phyloP scores from a whole-genome alignment of 257 asterid genomes.

The Solanum rostratum region DNA sequence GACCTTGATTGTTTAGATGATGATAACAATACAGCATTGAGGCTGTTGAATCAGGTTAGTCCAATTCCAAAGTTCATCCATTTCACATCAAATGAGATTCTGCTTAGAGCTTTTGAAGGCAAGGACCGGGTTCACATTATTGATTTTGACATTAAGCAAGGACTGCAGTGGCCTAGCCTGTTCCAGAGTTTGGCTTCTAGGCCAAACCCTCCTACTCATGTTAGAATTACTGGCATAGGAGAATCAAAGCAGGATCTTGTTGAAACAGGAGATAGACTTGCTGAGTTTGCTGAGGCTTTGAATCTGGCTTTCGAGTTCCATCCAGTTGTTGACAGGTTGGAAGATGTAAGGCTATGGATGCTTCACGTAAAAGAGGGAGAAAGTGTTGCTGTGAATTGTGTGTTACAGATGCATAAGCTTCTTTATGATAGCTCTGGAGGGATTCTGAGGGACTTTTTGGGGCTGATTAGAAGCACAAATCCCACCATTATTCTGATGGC shows the following conservation, averaged over 20 bases:
- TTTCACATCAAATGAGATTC: slow-evolving; percentile 82
- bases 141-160: slow-evolving; percentile 87
- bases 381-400: slow-evolving; percentile 67
- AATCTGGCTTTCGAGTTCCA: slow-evolving; percentile 72
- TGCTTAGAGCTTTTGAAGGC: slow-evolving; percentile 69
- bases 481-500: slow-evolving; percentile 52
- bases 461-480: slow-evolving; percentile 69
- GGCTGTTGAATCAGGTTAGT: slow-evolving; percentile 64
- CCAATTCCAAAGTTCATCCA: slow-evolving; percentile 80
- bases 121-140: slow-evolving; percentile 78
- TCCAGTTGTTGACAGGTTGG: slow-evolving; percentile 83
- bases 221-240: slow-evolving; percentile 84
- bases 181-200: slow-evolving; percentile 82
- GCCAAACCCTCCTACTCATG: slow-evolving; percentile 61
- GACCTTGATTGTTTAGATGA: slow-evolving; percentile 64
- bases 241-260: slow-evolving; percentile 81
- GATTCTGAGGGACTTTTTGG: slow-evolving; percentile 45
- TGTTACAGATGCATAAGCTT: slow-evolving; percentile 70
- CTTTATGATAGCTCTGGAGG: slow-evolving; percentile 55
- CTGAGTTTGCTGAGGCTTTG: slow-evolving; percentile 66
- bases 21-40: slow-evolving; percentile 30
- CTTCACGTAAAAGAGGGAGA: slow-evolving; percentile 91
- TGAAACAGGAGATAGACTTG: slow-evolving; percentile 67
- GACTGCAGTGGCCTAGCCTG: slow-evolving; percentile 89
- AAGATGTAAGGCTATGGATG: slow-evolving; percentile 98